These are phyloP conservation scores for Populus hybrid DNA, from an alignment of 441 rosid species.

Conservation along the genomic window DNA sequence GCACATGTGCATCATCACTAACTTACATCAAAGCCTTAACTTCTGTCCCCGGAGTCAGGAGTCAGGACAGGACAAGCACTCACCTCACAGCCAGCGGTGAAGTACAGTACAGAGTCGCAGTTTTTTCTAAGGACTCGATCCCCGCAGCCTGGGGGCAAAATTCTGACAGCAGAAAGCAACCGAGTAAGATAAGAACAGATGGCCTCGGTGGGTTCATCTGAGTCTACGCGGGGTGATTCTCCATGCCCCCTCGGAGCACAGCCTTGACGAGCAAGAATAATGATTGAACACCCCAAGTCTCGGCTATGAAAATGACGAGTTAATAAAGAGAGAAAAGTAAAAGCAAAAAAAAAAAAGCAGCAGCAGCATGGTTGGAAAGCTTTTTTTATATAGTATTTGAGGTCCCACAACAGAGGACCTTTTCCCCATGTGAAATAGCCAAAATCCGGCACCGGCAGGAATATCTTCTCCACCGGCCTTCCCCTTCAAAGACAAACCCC, in stretches of 20 bases:
- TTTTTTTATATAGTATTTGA: neutral
- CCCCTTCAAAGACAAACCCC: neutral
- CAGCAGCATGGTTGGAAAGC: neutral
- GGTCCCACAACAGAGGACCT: neutral
- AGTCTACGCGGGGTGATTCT: neutral
- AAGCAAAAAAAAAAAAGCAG: neutral
- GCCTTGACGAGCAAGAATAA: neutral
- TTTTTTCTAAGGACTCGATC: neutral
- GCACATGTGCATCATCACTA: neutral
- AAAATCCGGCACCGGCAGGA: slow-evolving; percentile 3
- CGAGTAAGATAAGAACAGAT: neutral
- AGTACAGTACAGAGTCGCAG: neutral
- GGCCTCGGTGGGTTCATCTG: neutral
- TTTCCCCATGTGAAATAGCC: neutral
- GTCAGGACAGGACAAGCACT: neutral
- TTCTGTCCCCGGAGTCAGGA: neutral
- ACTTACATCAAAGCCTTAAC: too few relatives aligned
- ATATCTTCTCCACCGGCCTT: neutral
- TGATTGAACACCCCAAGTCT: neutral
- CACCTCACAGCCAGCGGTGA: neutral
- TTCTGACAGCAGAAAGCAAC: neutral
- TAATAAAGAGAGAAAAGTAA: neutral
- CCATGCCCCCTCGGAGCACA: neutral
- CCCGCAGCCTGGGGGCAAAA: neutral
- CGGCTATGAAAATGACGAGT: neutral